Percentiles rank a stretch among this genome's conserved stretches.
These are phyloP conservation scores for Phellopilus nigrolimitatus DNA, from an alignment of 1,284 basidiomycete genomes.

Conservation along the genomic window DNA sequence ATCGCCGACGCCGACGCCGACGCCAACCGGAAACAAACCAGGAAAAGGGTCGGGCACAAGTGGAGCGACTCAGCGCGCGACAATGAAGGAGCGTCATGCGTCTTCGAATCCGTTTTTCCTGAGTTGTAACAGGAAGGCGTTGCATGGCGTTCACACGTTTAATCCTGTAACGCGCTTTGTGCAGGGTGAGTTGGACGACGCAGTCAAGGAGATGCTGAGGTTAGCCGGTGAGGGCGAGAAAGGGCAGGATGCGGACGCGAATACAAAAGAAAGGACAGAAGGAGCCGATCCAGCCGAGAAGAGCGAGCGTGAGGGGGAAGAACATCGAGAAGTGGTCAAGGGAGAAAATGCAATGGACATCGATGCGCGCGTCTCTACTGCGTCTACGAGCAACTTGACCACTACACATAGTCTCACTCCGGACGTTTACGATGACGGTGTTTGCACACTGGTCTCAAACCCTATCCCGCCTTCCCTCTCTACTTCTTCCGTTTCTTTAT, in stretches of 20 bases:
- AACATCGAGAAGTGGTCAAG: neutral
- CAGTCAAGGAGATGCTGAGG: conserved; percentile 62
- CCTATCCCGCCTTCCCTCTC: conserved; percentile 12
- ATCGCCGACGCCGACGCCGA: conserved; percentile 38
- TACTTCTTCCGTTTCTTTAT: conserved; percentile 19
- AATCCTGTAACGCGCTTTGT: conserved; percentile 78
- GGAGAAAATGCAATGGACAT: conserved; percentile 4
- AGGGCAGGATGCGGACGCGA: conserved; percentile 21
- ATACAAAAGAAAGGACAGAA: neutral
- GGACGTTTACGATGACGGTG: conserved; percentile 11
- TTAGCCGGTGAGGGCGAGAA: conserved; percentile 54
- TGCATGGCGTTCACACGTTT: conserved; percentile 65
- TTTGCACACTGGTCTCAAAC: conserved; percentile 12
- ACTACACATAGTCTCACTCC: neutral
- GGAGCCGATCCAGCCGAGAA: neutral
- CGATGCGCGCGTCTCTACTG: neutral
- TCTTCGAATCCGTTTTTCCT: conserved; percentile 71
- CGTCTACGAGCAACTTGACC: neutral
- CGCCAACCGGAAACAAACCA: conserved; percentile 33
- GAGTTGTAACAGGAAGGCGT: conserved; percentile 60
- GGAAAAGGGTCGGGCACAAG: neutral
- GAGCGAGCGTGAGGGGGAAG: neutral
- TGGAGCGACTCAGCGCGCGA: conserved; percentile 39
- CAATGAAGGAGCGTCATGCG: conserved; percentile 53
- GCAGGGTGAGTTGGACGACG: conserved; percentile 55